Evolutionary conservation across 192 early-diverging fungal genomes (phyloP).

Genomic region (Umbelopsis ramanniana): DNA sequence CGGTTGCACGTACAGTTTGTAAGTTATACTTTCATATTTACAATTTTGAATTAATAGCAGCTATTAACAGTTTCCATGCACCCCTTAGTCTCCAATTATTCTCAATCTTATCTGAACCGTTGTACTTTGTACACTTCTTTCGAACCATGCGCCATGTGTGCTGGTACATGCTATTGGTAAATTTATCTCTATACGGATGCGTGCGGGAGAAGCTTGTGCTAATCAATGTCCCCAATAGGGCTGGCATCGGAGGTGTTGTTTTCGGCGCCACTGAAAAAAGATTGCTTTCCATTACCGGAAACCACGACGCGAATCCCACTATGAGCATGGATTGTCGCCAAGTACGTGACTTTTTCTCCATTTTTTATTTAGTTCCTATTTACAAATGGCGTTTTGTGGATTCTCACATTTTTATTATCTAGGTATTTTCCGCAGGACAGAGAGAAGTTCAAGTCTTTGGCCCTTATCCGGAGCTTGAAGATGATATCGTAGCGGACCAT

Average conservation of each 20-base stretch:
- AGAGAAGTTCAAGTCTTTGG: constrained; percentile 28
- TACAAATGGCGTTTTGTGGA: neutral
- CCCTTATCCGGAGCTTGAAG: constrained; percentile 33
- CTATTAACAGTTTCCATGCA: neutral
- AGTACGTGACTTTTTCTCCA: neutral
- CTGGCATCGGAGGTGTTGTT: constrained; percentile 27
- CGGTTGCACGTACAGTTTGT: constrained; percentile 30
- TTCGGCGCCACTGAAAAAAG: constrained; percentile 29
- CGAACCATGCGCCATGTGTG: constrained; percentile 36
- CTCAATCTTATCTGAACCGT: constrained; percentile 16
- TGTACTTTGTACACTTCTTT: constrained; percentile 34
- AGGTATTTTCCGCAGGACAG: constrained; percentile 36
- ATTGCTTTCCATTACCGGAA: constrained; percentile 24
- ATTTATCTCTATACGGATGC: neutral
- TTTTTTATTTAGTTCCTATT: neutral
- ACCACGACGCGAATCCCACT: constrained; percentile 27
- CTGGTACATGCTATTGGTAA: constrained; percentile 30
- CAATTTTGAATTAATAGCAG: neutral
- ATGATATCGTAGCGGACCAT: constrained; percentile 30
- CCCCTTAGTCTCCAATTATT: constrained; percentile 23
- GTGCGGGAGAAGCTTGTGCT: too few relatives aligned
- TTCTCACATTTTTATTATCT: neutral
- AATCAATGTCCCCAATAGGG: constrained; percentile 1
- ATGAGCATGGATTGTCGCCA: constrained; percentile 32
- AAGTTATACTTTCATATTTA: neutral